A percentile compares a stretch with the other conserved stretches of the same genome.
Conservation (phyloP, 108 stramenopile species). For the Conticribra weissflogii region DNA sequence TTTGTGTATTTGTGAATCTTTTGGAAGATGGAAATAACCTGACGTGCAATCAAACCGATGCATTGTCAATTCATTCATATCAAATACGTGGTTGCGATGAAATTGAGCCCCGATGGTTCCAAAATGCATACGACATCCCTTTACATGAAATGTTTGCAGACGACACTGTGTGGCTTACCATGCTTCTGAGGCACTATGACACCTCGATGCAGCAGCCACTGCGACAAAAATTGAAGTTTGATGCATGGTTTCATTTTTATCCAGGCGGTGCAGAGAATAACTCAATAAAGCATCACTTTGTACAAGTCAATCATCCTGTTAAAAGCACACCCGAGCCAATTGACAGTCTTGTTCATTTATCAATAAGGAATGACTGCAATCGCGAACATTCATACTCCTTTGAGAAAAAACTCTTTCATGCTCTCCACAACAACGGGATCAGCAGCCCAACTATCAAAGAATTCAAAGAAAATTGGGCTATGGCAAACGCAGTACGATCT, state of each 20-base stretch:
- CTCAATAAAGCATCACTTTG: conserved; percentile 66
- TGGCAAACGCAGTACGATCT: conserved; percentile 65
- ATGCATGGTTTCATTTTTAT: conserved; percentile 79
- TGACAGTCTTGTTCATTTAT: too few relatives aligned
- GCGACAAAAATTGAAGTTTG: conserved; percentile 34
- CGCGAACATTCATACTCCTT: background rate
- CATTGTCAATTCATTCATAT: conserved; percentile 31
- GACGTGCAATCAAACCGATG: too few relatives aligned
- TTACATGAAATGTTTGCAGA: conserved; percentile 86
- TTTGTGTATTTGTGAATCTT: conserved; percentile 52
- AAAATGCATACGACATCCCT: conserved; percentile 60
- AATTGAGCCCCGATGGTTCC: conserved; percentile 76
- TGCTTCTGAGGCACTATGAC: conserved; percentile 46
- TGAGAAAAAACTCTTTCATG: conserved; percentile 59
- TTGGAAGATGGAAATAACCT: conserved; percentile 2
- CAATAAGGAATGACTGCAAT: conserved; percentile 2
- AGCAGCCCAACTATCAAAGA: conserved; percentile 72
- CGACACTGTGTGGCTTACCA: conserved; percentile 73
- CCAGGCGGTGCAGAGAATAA: conserved; percentile 60
- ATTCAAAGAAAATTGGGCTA: conserved; percentile 75
- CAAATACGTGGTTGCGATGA: conserved; percentile 71
- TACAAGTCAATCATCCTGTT: too few relatives aligned
- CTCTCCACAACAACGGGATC: conserved; percentile 55
- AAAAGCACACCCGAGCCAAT: too few relatives aligned
- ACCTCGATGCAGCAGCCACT: background rate